Evolutionary conservation across 1,284 basidiomycete species (phyloP), one percentile per base, ranked within the genome.

Genomic region (Ceratobasidium sp.): DNA sequence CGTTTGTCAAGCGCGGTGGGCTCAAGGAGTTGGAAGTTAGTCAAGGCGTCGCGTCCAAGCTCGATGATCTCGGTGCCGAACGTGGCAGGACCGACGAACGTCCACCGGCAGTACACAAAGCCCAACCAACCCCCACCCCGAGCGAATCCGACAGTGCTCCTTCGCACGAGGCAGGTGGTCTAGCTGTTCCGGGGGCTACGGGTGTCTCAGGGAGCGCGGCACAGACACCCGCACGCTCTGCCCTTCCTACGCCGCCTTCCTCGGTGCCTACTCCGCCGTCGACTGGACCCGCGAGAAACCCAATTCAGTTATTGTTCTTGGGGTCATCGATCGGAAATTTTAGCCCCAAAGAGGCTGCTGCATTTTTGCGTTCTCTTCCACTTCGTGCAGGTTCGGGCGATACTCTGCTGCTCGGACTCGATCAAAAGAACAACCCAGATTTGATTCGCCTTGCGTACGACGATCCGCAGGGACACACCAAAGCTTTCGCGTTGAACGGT

Each of bases 261-360:
- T 76, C 78, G 22, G 65, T 76, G 40, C 76, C 74, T 25, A 78
- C 74, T 2, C 76, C 80, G n/a, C 62, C 76, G 29, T 70, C 77
- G 0, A 43, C 37, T 15, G 32, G 37, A 22, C 44, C 59, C 6
- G 57, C 69, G 25, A 56, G 54, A 5, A 76, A 77, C 22, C 80
- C 84, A 54, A 83, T 95, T 44, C 95, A 96, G 81, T 85, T 98
- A 76, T 86, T 98, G 77, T 99, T 98, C 87, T 87, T 99, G n/a
- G 97, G 97, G 0, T 97, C 95, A 0, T 96, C 95, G 0, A 85
- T 99, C 15, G 97, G 97, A 15, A 99, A 99, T 86, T 98, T 99
- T 83, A 83, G 87, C n/a, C 90, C 95, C 32, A 86, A 87, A 19
- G 91, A 89, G 34, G 94, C 92, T 7, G 88, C 88, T 0, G 85